Evolutionary conservation across 2,329 filamentous ascomycete genomes (phyloP), one percentile per base, ranked within the genome.

Genomic region (Cordyceps fumosorosea): DNA sequence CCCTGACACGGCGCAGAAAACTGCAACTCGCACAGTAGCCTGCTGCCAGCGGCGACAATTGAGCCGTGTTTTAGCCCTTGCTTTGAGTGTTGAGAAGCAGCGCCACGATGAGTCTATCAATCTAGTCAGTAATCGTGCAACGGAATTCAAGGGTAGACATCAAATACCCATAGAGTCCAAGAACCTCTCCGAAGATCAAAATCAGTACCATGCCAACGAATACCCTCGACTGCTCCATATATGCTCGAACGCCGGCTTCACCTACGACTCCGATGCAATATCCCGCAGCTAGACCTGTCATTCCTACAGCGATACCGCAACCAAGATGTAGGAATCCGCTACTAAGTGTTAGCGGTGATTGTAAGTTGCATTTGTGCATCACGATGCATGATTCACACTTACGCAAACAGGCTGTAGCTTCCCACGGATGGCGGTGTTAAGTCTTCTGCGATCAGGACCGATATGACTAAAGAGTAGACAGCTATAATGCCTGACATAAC

Each of bases 401-500:
- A 90, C 87, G 84, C 89, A 79, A 95, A 99, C 67, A 98, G 81
- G 72, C 87, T 92, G 79, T 96, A 96, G 72, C 82, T 82, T 62
- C 76, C 74, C 67, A 83, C 79, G 22, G 78, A 78, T 18, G 88
- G 89, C 32, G 92, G 90, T 56, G 82, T 84, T 74, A 98, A 86
- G 75, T 96, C 91, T 76, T 91, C 89, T 62, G 92, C 91, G 74
- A 99, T 99, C 68, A 99, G 85, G 72, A 99, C 95, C 20, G 93
- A 90, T 69, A 99, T 93, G 71, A 99, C 95, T 69, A 99, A 89
- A 57, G 93, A 91, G 79, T 99, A 99, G 68, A 99, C 95, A 63
- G 95, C 95, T 72, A 99, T 91, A 74, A 99, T 99, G 85, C 95
- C 95, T 69, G 95, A 96, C 95, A 99, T 99, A 81, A 99, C 88